Percentiles rank a stretch among this genome's conserved stretches.
Evolutionary conservation across 176 grass and related monocot genomes (phyloP).

Genomic region (Oryza glaberrima): DNA sequence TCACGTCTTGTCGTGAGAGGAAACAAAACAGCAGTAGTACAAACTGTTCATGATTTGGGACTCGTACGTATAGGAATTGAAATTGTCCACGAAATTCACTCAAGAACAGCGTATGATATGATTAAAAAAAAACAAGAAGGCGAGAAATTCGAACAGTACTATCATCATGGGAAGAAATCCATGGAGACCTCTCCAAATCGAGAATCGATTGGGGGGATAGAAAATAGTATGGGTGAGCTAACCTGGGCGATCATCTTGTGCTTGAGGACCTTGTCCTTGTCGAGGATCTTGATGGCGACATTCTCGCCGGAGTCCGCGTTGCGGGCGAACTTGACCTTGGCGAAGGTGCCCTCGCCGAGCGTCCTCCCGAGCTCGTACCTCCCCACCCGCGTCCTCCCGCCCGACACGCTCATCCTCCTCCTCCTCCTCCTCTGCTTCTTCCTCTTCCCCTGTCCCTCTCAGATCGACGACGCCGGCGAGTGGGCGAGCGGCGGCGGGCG

Average conservation of each 20-base stretch:
- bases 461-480: not conserved
- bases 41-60: no score
- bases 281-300: constrained; percentile 98
- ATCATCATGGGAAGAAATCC: not conserved
- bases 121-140: no score
- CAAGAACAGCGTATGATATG: not conserved
- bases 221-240: constrained; percentile 34
- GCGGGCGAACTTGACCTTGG: constrained; percentile 97
- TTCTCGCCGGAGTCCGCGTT: constrained; percentile 77
- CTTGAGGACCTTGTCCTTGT: constrained; percentile 94
- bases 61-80: no score
- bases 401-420: constrained; percentile 52
- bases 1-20: not conserved
- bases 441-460: not conserved
- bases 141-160: not conserved
- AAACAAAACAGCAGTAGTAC: not conserved
- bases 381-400: constrained; percentile 76
- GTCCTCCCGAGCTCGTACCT: constrained; percentile 96
- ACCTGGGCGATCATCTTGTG: constrained; percentile 99
- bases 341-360: constrained; percentile 89
- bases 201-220: not conserved
- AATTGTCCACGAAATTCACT: not conserved
- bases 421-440: not conserved
- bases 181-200: not conserved
- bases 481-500: not conserved